A percentile compares a stretch with the other conserved stretches of the same genome.
Conservation (phyloP, 345 rosid genomes). For the Eucalyptus grandis region DNA sequence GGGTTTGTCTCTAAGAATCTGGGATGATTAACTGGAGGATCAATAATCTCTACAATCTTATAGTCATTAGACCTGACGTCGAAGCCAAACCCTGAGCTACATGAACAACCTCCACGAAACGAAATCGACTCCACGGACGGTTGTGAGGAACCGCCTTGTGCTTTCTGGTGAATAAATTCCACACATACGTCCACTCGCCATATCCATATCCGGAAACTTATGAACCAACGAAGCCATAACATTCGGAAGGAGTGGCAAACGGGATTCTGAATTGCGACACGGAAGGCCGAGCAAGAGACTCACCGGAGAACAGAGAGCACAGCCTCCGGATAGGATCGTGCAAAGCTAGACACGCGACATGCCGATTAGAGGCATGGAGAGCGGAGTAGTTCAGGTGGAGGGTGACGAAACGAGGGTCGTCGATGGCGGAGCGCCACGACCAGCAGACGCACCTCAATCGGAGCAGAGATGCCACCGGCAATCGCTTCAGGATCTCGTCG, state of each 20-base stretch:
- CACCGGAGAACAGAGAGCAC: background rate
- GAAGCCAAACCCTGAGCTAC: no score
- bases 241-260: background rate
- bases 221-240: background rate
- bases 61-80: no score
- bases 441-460: background rate
- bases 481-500: background rate
- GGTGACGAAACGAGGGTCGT: background rate
- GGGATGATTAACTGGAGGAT: no score
- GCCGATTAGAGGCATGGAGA: no score
- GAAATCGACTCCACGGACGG: no score
- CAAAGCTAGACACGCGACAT: no score
- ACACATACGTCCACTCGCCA: background rate
- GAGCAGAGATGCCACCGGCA: background rate
- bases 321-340: background rate
- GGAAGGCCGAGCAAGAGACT: background rate
- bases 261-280: background rate
- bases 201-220: no score
- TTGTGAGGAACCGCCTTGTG: background rate
- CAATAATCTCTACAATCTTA: no score
- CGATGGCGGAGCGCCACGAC: background rate
- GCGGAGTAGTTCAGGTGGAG: background rate
- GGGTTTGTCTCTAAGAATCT: no score
- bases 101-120: no score
- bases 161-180: background rate